A percentile compares a stretch with the other conserved stretches of the same genome.
These are phyloP conservation scores for Sporisorium graminicola DNA, from an alignment of 1,284 basidiomycete species.

Conservation along the genomic window DNA sequence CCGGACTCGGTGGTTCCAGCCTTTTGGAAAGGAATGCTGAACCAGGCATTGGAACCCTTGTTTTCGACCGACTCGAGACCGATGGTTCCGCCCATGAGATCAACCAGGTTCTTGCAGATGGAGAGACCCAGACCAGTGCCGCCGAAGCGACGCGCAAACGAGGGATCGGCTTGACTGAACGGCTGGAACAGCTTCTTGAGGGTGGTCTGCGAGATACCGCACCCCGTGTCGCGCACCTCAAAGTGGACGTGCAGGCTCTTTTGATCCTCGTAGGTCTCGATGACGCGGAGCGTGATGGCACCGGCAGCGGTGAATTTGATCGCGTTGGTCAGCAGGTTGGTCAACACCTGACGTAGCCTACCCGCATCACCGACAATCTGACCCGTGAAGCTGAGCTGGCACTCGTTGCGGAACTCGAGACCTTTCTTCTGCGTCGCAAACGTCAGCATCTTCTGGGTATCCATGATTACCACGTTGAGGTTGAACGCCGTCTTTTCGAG, in stretches of 20 bases:
- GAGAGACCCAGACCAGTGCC: slow-evolving; percentile 66
- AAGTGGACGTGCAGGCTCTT: slow-evolving; percentile 61
- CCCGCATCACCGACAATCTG: slow-evolving; percentile 64
- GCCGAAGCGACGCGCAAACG: slow-evolving; percentile 63
- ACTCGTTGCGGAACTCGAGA: slow-evolving; percentile 66
- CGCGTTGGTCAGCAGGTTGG: slow-evolving; percentile 71
- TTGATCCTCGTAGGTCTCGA: slow-evolving; percentile 60
- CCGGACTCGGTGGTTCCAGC: slow-evolving; percentile 31
- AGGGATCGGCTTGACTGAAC: slow-evolving; percentile 67
- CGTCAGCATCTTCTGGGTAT: slow-evolving; percentile 68
- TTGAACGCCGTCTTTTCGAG: slow-evolving; percentile 71
- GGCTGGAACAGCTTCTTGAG: slow-evolving; percentile 69
- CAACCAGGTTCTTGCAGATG: slow-evolving; percentile 62
- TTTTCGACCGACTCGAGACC: slow-evolving; percentile 63
- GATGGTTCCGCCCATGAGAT: slow-evolving; percentile 65
- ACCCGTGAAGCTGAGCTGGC: slow-evolving; percentile 56
- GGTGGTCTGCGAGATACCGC: slow-evolving; percentile 66
- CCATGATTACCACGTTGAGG: slow-evolving; percentile 68
- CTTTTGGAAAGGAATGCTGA: slow-evolving; percentile 62
- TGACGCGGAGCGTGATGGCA: slow-evolving; percentile 64
- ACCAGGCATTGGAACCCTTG: slow-evolving; percentile 65
- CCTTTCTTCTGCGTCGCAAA: slow-evolving; percentile 69
- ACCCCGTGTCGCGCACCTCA: slow-evolving; percentile 69
- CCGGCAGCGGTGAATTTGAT: slow-evolving; percentile 70
- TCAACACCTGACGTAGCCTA: slow-evolving; percentile 67